A percentile compares a stretch with the other conserved stretches of the same genome.
These are phyloP conservation scores for Tuber indicum DNA, from an alignment of 495 filamentous ascomycete genomes.

Conservation along the genomic window DNA sequence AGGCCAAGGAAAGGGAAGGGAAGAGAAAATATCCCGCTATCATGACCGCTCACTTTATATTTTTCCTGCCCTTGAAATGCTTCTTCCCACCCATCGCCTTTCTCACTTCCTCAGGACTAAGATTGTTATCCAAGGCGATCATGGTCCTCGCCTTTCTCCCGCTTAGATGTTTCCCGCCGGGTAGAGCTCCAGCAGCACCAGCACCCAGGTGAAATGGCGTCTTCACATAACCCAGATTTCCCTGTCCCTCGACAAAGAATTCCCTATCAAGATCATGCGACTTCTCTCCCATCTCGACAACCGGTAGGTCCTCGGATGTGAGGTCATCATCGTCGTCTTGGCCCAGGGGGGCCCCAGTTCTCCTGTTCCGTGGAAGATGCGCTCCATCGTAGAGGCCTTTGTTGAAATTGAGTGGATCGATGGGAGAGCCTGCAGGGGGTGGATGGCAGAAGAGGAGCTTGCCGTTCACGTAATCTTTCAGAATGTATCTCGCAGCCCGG, in stretches of 20 bases:
- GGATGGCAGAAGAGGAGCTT: conserved; percentile 90
- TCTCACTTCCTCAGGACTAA: conserved; percentile 74
- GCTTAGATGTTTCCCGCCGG: conserved; percentile 60
- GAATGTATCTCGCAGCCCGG: conserved; percentile 76
- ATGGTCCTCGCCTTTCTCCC: conserved; percentile 80
- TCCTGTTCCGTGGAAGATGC: conserved; percentile 69
- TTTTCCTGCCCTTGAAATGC: conserved; percentile 78
- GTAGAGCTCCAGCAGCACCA: conserved; percentile 62
- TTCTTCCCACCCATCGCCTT: conserved; percentile 68
- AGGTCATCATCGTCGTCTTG: conserved; percentile 48
- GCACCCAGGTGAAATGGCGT: conserved; percentile 84
- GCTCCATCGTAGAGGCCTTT: conserved; percentile 72
- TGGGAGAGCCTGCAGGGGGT: conserved; percentile 61
- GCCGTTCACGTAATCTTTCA: conserved; percentile 97
- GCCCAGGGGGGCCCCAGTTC: conserved; percentile 46
- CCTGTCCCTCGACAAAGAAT: conserved; percentile 69
- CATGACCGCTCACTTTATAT: conserved; percentile 21
- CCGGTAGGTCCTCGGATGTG: conserved; percentile 41
- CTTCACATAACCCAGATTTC: conserved; percentile 58
- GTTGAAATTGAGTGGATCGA: conserved; percentile 75
- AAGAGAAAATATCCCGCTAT: background rate
- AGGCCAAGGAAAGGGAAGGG: background rate
- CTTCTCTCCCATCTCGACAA: conserved; percentile 54
- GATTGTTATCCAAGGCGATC: conserved; percentile 73
- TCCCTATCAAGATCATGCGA: conserved; percentile 70